Evolutionary conservation across 2,329 filamentous ascomycete genomes (phyloP).

Genomic region (Exophiala sideris): DNA sequence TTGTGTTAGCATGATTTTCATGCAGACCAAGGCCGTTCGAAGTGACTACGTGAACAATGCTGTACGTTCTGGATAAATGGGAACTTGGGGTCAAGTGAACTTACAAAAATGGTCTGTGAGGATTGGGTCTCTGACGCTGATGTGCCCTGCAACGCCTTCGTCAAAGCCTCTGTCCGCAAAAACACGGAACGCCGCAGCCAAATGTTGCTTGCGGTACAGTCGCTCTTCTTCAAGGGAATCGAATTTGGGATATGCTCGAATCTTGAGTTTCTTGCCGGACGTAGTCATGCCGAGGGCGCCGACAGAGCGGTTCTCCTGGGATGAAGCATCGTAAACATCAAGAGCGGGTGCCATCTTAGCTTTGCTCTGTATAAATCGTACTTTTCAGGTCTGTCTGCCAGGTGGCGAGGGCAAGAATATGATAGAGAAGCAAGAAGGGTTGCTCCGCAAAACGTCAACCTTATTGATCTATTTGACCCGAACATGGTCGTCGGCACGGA

Average conservation of each 20-base stretch:
- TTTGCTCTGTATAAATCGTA: not conserved
- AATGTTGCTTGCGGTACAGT: slow-evolving; percentile 45
- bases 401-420: not conserved
- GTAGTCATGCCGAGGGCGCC: slow-evolving; percentile 47
- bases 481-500: not conserved
- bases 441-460: not conserved
- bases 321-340: slow-evolving; percentile 36
- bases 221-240: slow-evolving; percentile 39
- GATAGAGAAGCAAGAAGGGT: not conserved
- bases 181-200: slow-evolving; percentile 44
- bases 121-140: slow-evolving; percentile 42
- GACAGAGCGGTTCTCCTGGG: slow-evolving; percentile 40
- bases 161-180: slow-evolving; percentile 41
- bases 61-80: not conserved
- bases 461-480: not conserved
- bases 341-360: slow-evolving; percentile 37
- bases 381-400: not conserved
- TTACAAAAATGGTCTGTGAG: slow-evolving; percentile 38
- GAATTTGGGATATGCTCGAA: slow-evolving; percentile 47
- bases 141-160: slow-evolving; percentile 43
- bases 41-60: not conserved
- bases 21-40: not conserved
- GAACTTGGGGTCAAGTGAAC: slow-evolving; percentile 1
- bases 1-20: no score
- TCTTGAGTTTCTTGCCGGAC: slow-evolving; percentile 45